phyloP scores from a whole-genome alignment of 305 asterid genomes.

The Fraxinus sp. region DNA sequence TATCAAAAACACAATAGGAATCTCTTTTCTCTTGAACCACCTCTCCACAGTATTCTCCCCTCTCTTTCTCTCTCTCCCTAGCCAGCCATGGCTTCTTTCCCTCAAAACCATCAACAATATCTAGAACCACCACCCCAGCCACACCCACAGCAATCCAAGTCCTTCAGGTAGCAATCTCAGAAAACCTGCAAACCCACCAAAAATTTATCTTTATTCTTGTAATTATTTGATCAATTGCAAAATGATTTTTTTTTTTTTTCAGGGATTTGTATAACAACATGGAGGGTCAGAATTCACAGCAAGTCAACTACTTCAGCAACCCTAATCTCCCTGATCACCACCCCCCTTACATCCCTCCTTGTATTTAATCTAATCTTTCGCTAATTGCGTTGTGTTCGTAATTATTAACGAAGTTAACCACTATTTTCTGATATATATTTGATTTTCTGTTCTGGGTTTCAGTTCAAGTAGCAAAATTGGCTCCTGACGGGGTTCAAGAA shows the following conservation, averaged over 20 bases:
- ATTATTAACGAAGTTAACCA: background rate
- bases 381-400: background rate
- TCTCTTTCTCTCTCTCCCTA: constrained; percentile 11
- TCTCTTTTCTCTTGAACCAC: constrained; percentile 32
- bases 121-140: constrained; percentile 49
- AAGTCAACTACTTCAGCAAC: constrained; percentile 54
- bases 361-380: constrained; percentile 34
- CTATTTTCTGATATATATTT: background rate
- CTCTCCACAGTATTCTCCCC: constrained; percentile 16
- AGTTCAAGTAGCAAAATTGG: constrained; percentile 74
- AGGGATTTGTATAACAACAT: constrained; percentile 63
- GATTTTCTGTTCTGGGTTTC: constrained; percentile 6
- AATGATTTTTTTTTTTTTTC: constrained; percentile 1
- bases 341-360: constrained; percentile 78
- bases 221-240: background rate
- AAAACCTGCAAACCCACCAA: background rate
- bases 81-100: constrained; percentile 69
- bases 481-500: constrained; percentile 50
- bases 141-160: constrained; percentile 51
- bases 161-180: constrained; percentile 47
- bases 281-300: constrained; percentile 72
- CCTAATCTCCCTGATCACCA: constrained; percentile 69
- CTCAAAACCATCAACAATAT: constrained; percentile 66
- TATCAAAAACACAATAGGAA: constrained; percentile 23
- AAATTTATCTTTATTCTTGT: background rate